Conservation (phyloP, 331 rosid genomes). For the Spiraea crenata region DNA sequence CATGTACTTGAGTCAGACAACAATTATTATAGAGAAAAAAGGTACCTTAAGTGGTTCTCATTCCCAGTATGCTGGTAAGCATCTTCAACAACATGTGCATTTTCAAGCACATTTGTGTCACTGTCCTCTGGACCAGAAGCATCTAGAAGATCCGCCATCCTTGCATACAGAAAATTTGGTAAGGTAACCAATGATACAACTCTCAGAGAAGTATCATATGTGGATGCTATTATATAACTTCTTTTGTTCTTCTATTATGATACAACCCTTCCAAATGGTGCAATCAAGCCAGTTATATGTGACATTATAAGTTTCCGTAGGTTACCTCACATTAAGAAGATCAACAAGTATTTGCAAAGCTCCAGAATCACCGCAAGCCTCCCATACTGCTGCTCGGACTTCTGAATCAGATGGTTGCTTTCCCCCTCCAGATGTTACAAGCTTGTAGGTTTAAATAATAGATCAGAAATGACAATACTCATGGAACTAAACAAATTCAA, state of each 20-base stretch:
- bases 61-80: constrained; percentile 23
- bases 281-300: background rate
- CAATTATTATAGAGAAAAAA: constrained; percentile 15
- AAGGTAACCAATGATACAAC: constrained; percentile 3
- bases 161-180: constrained; percentile 30
- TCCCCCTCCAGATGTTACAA: constrained; percentile 63
- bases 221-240: background rate
- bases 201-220: background rate
- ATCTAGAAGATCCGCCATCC: constrained; percentile 77
- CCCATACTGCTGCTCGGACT: constrained; percentile 91
- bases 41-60: constrained; percentile 39
- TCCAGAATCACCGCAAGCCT: constrained; percentile 92
- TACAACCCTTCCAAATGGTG: background rate
- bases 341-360: constrained; percentile 90
- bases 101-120: constrained; percentile 56
- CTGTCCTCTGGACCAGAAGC: constrained; percentile 64
- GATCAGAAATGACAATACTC: constrained; percentile 18
- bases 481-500: constrained; percentile 16
- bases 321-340: constrained; percentile 82
- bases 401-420: constrained; percentile 68
- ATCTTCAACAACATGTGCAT: constrained; percentile 39
- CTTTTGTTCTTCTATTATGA: background rate
- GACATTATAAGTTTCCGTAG: constrained; percentile 14
- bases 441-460: constrained; percentile 39
- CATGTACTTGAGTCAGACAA: background rate